These are phyloP conservation scores for Saksenaea vasiformis DNA, from an alignment of 371 early-diverging fungal species.

Conservation along the genomic window DNA sequence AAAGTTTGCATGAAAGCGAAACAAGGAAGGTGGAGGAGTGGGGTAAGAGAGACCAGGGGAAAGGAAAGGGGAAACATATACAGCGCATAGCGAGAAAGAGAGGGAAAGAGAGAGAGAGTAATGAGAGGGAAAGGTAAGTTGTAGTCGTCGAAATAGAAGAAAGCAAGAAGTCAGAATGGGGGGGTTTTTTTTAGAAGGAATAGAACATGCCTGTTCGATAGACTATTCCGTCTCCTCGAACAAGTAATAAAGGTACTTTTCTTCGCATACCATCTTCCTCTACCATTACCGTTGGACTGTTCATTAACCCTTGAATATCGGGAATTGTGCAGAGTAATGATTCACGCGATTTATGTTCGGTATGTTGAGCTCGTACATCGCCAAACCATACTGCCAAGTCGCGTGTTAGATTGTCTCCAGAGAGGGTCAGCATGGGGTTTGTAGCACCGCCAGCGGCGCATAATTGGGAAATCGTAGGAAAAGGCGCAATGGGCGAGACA, in stretches of 20 bases:
- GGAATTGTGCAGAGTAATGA: slow-evolving; percentile 51
- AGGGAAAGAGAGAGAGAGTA: slow-evolving; percentile 24
- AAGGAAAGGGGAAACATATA: neutral
- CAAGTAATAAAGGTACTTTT: slow-evolving; percentile 60
- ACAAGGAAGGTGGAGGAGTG: neutral
- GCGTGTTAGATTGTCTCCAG: slow-evolving; percentile 67
- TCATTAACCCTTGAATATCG: slow-evolving; percentile 19
- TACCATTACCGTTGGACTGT: slow-evolving; percentile 22
- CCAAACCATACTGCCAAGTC: slow-evolving; percentile 77
- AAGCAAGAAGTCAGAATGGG: slow-evolving; percentile 7
- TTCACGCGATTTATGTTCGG: slow-evolving; percentile 57
- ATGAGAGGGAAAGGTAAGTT: too few species aligned
- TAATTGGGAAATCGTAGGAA: slow-evolving; percentile 27
- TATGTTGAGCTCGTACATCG: slow-evolving; percentile 52
- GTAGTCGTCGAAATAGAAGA: slow-evolving; percentile 22
- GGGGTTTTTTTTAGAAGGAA: slow-evolving; percentile 29
- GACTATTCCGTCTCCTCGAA: slow-evolving; percentile 67
- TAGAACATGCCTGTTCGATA: slow-evolving; percentile 60
- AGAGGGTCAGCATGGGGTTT: slow-evolving; percentile 33
- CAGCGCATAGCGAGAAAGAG: slow-evolving; percentile 7
- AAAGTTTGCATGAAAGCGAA: neutral
- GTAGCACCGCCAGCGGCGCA: neutral
- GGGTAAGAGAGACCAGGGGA: neutral
- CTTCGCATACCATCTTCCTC: slow-evolving; percentile 31
- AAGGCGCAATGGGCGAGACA: slow-evolving; percentile 37